Evolutionary conservation across 176 grass and related monocot genomes (phyloP), one percentile per base, ranked within the genome.

Genomic region (Oryza brachyantha): DNA sequence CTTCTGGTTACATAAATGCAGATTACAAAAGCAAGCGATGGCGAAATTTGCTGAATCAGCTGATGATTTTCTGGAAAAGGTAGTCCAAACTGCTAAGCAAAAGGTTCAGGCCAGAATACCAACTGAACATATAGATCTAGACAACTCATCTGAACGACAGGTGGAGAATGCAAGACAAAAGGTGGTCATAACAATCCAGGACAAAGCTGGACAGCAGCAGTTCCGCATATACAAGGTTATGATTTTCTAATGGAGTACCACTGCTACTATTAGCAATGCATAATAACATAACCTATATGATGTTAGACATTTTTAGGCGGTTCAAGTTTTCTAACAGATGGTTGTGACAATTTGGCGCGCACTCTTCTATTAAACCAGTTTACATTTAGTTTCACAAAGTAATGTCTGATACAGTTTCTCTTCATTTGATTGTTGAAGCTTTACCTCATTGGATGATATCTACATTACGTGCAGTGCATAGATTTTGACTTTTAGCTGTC

Each of bases 111-210:
- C 45, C 12, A 79, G 71, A 64, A 82, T 76, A 71, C 14, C 66
- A 50, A 13, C 70, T 72, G 72, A 84, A 80, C 61, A 73, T 77
- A 80, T 87, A 64, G 36, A 91, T 86, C n/a, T 89, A 21, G 86
- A 92, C 28, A 64, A 80, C 8, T 61, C 40, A 72, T 9, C 70
- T 68, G 81, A 91, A 88, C 52, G 34, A 59, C 29, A 81, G 38
- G 61, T 66, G 5, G 77, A 74, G 69, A 92, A 89, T 82, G 37
- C 21, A 10, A 91, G 88, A 79, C 73, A 79, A 71, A 95, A 91
- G 25, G 85, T 98, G 1, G 69, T 90, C n/a, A 86, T 98, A 83
- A 87, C 84, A 27, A 65, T 98, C 71, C 90, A 98, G 84, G 90
- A 87, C 46, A 98, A 91, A 75, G 75, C 87, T 68, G 85, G 66